A percentile compares a stretch with the other conserved stretches of the same genome.
These are phyloP conservation scores for Ilex aquifolium DNA, from an alignment of 257 asterid genomes.

Conservation along the genomic window DNA sequence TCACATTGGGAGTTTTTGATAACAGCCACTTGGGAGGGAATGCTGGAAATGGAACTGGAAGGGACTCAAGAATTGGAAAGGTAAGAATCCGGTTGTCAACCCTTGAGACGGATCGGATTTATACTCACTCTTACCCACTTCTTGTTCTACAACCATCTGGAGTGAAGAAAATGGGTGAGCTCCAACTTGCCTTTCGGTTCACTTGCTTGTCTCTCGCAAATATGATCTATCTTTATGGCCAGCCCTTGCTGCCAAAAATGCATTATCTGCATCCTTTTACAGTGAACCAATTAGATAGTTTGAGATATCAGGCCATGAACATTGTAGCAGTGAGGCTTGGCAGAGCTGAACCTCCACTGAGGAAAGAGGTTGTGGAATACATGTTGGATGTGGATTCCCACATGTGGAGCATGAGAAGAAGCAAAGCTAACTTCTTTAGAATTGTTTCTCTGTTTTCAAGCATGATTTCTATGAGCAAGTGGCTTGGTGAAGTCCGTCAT, in stretches of 20 bases:
- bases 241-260: slow-evolving; percentile 61
- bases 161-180: slow-evolving; percentile 62
- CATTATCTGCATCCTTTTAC: slow-evolving; percentile 65
- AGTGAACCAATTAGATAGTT: slow-evolving; percentile 42
- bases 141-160: slow-evolving; percentile 53
- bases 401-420: slow-evolving; percentile 81
- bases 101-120: slow-evolving; percentile 47
- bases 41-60: slow-evolving; percentile 15
- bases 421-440: slow-evolving; percentile 72
- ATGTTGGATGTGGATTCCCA: slow-evolving; percentile 70
- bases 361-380: slow-evolving; percentile 68
- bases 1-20: slow-evolving; percentile 56
- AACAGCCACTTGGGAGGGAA: slow-evolving; percentile 46
- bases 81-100: slow-evolving; percentile 64
- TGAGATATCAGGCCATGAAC: slow-evolving; percentile 56
- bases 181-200: slow-evolving; percentile 56
- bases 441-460: slow-evolving; percentile 42
- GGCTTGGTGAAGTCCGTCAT: slow-evolving; percentile 42
- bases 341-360: slow-evolving; percentile 65
- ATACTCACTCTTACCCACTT: slow-evolving; percentile 58
- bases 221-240: slow-evolving; percentile 42
- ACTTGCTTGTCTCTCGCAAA: slow-evolving; percentile 46
- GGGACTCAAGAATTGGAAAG: slow-evolving; percentile 51
- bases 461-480: slow-evolving; percentile 34
- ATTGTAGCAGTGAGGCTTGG: slow-evolving; percentile 49